Evolutionary conservation across 2,329 filamentous ascomycete genomes (phyloP), one percentile per base, ranked within the genome.

Genomic region (Plenodomus biglobosus): DNA sequence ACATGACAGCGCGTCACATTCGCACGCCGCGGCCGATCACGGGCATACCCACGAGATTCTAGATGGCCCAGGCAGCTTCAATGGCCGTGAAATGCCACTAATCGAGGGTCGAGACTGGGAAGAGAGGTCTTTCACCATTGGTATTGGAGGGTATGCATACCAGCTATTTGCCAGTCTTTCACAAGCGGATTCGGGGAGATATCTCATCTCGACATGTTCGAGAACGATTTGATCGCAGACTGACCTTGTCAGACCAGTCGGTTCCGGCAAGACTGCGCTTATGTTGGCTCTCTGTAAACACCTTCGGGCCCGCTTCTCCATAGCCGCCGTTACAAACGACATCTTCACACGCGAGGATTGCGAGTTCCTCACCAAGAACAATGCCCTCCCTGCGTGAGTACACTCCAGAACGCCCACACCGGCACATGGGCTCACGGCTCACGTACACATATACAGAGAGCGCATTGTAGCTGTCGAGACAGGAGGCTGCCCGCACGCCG

Each of bases 261-360:
- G 94, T 56, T 96, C 92, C 19, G 94, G 94, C 68, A 99, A 99
- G 75, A 97, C 94, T 0, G 94, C 94, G 16, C 83, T 97, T 21
- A 97, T 99, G 92, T 85, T 96, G 10, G 87, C 89, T 34, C 88
- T 97, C 60, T 96, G 91, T 78, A 85, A 85, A 30, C 86, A 87
- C 7, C 85, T 99, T 6, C 88, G 94, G 53, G 80, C 85, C 42
- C 78, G 82, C 46, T 92, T 89, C 82, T 90, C 86, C 68, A 88
- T 99, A 65, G 94, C 94, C 1, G 94, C 91, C 51, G 92, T 99
- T 18, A 99, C 94, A 41, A 97, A 97, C 80, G 92, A 97, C 79
- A 97, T 97, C 79, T 97, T 97, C 80, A 97, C 92, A 18, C 87
- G 80, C 57, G 94, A 99, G 76, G 94, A 99, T 79, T 92, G 92